Percentiles rank a stretch among this genome's conserved stretches.
Conservation (phyloP, 371 early-diverging fungal genomes). For the Mucor racemosus region DNA sequence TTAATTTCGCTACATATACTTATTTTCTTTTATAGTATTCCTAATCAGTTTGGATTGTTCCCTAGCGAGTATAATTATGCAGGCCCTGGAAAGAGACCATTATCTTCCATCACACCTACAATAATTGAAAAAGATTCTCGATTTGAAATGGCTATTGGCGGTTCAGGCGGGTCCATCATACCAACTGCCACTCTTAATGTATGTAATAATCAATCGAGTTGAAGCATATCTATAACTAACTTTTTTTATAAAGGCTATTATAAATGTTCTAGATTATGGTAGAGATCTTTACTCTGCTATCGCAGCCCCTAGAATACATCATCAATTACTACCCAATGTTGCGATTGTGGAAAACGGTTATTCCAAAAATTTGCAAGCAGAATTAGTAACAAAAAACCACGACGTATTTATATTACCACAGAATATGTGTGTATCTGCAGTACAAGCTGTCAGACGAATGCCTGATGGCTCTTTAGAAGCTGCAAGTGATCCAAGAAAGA, state of each 20-base stretch:
- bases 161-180: conserved; percentile 95
- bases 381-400: conserved; percentile 33
- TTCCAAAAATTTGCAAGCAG: conserved; percentile 7
- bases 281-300: conserved; percentile 77
- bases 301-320: conserved; percentile 85
- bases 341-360: conserved; percentile 45
- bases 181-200: conserved; percentile 85
- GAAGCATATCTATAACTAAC: not conserved
- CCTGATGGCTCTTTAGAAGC: conserved; percentile 40
- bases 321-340: conserved; percentile 88
- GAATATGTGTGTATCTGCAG: conserved; percentile 31
- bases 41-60: conserved; percentile 85
- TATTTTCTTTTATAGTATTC: conserved; percentile 32
- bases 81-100: conserved; percentile 89
- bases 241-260: conserved; percentile 54
- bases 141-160: conserved; percentile 89
- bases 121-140: conserved; percentile 79
- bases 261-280: conserved; percentile 77
- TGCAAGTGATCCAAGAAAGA: conserved; percentile 53
- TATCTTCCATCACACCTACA: conserved; percentile 89
- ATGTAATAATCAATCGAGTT: conserved; percentile 8
- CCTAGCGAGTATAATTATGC: conserved; percentile 88
- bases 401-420: conserved; percentile 11
- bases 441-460: conserved; percentile 41
- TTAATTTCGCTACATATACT: not conserved